These are phyloP conservation scores for Scutellaria barbata DNA, from an alignment of 257 asterid species.

Conservation along the genomic window DNA sequence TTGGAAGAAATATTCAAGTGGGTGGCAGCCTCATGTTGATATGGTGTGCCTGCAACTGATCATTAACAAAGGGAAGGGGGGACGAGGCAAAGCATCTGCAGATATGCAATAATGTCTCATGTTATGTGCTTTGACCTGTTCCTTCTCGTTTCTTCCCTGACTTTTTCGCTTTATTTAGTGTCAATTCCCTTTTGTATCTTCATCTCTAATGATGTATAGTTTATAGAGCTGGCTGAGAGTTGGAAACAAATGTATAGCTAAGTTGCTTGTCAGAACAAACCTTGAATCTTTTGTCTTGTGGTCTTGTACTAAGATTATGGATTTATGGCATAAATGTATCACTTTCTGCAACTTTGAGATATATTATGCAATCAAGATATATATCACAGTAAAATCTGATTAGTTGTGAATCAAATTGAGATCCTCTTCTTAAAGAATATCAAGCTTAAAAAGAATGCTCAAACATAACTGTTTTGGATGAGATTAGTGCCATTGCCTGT, in stretches of 20 bases:
- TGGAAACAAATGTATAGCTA: constrained; percentile 34
- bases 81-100: constrained; percentile 39
- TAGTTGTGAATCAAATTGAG: neutral
- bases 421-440: neutral
- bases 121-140: constrained; percentile 13
- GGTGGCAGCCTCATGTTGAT: constrained; percentile 34
- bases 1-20: constrained; percentile 30
- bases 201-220: constrained; percentile 43
- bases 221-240: constrained; percentile 42
- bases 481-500: neutral
- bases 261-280: constrained; percentile 29
- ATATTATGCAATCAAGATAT: no score
- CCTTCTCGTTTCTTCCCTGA: neutral
- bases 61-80: constrained; percentile 38
- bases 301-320: constrained; percentile 30
- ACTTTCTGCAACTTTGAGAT: neutral
- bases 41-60: constrained; percentile 35
- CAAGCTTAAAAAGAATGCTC: neutral
- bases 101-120: constrained; percentile 10
- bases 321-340: constrained; percentile 27
- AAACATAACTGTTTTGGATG: neutral
- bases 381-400: no score
- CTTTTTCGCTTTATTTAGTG: neutral
- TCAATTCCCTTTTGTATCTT: constrained; percentile 11
- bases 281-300: constrained; percentile 18